Conservation (phyloP, 2,329 filamentous ascomycete genomes). For the Fulvia fulva region DNA sequence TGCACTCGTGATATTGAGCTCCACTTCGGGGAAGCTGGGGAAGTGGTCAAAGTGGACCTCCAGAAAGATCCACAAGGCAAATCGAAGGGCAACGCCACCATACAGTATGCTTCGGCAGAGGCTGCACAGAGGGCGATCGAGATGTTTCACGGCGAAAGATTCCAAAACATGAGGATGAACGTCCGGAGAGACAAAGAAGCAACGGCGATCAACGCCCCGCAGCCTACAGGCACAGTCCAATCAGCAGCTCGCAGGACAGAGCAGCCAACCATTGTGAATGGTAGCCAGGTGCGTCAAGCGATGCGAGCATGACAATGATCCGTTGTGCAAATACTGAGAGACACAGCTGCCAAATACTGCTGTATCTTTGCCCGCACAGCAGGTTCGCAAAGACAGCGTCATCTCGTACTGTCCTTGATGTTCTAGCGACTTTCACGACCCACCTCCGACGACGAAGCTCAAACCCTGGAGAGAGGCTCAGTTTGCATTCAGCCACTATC, state of each 20-base stretch:
- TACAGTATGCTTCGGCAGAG: slow-evolving; percentile 25
- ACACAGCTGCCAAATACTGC: background rate
- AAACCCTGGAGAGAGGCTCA: background rate
- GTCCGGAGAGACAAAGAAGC: slow-evolving; percentile 27
- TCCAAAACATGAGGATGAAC: slow-evolving; percentile 24
- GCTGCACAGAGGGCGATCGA: slow-evolving; percentile 26
- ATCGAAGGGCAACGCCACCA: slow-evolving; percentile 29
- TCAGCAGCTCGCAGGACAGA: slow-evolving; percentile 1
- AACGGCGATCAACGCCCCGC: slow-evolving; percentile 22
- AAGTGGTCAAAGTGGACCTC: slow-evolving; percentile 25
- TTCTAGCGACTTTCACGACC: background rate
- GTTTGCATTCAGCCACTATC: background rate
- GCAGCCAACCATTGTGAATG: slow-evolving; percentile 23
- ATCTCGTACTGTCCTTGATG: background rate
- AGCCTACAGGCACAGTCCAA: slow-evolving; percentile 2
- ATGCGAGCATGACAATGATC: background rate
- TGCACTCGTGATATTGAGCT: slow-evolving; percentile 23
- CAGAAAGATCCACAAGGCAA: slow-evolving; percentile 25
- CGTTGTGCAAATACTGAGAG: background rate
- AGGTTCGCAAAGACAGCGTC: slow-evolving; percentile 7
- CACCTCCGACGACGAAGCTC: background rate
- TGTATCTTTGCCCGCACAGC: background rate
- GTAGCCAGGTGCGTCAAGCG: slow-evolving; percentile 19
- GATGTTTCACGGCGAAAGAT: slow-evolving; percentile 23
- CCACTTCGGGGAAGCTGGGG: slow-evolving; percentile 26